A percentile compares a stretch with the other conserved stretches of the same genome.
phyloP scores from a whole-genome alignment of 106 monocot species.

The Phalaenopsis aphrodite region DNA sequence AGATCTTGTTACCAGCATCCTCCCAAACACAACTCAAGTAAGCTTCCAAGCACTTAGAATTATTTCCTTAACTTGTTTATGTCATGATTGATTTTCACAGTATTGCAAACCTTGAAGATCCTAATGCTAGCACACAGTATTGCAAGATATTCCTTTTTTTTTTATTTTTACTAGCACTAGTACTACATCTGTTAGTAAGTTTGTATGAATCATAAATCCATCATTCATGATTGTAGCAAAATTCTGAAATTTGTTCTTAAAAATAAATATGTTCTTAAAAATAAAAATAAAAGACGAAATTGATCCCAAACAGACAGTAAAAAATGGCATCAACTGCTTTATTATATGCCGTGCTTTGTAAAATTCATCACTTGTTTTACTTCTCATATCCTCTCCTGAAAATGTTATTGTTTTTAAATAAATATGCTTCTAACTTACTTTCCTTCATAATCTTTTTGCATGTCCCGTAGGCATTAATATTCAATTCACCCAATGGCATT shows the following conservation, averaged over 20 bases:
- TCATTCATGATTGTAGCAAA: background rate
- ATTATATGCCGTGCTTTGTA: background rate
- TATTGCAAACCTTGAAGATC: background rate
- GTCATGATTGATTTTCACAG: background rate
- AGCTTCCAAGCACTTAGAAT: background rate
- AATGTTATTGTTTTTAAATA: background rate
- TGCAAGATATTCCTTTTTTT: background rate
- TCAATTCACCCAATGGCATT: constrained; percentile 5
- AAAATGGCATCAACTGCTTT: background rate
- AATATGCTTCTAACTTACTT: background rate
- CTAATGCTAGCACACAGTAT: background rate
- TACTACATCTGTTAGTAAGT: background rate
- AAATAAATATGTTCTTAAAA: no score
- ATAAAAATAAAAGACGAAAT: no score
- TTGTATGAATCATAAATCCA: background rate
- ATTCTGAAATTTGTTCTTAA: background rate
- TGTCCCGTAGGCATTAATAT: constrained; percentile 7
- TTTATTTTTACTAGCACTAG: background rate
- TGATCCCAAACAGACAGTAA: no score
- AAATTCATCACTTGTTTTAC: background rate
- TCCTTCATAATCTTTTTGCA: background rate
- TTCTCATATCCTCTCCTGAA: background rate
- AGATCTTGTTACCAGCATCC: constrained; percentile 24
- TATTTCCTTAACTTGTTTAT: background rate
- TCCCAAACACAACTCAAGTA: constrained; percentile 31